phyloP scores from a whole-genome alignment of 75 land plant species.

The Pinus tabuliformis region DNA sequence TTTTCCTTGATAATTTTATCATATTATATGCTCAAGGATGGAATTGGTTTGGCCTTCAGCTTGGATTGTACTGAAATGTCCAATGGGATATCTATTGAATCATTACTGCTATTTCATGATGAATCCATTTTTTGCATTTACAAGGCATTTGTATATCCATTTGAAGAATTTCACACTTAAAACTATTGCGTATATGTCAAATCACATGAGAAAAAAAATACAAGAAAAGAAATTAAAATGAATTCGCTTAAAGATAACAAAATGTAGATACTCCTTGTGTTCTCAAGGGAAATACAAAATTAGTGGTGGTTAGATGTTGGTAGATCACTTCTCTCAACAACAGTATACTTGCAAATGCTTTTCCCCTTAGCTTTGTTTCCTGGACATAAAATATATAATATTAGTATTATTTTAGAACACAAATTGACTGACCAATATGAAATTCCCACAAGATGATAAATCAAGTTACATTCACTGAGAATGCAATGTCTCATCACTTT shows the following conservation, averaged over 20 bases:
- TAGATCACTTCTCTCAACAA: not conserved
- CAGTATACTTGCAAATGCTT: not conserved
- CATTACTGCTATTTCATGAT: not conserved
- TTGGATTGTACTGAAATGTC: slow-evolving; percentile 2
- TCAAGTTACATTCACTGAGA: too few relatives aligned
- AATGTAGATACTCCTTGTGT: not conserved
- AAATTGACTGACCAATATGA: too few relatives aligned
- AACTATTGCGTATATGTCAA: not conserved
- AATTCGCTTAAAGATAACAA: not conserved
- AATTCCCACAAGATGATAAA: too few relatives aligned
- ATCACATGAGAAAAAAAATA: not conserved
- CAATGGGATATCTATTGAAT: slow-evolving; percentile 2
- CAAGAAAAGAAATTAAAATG: not conserved
- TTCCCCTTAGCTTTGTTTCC: too few relatives aligned
- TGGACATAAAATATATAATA: too few relatives aligned
- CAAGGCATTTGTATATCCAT: too few relatives aligned
- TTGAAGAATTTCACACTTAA: not conserved
- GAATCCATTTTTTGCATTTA: not conserved
- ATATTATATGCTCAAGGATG: not conserved
- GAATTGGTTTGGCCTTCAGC: not conserved
- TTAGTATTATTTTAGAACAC: too few relatives aligned
- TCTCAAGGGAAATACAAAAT: not conserved
- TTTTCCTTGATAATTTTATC: not conserved
- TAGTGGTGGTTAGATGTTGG: not conserved
- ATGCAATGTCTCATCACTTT: too few relatives aligned